Conservation (phyloP, 2,329 filamentous ascomycete species). For the Pestalotiopsis sp. region DNA sequence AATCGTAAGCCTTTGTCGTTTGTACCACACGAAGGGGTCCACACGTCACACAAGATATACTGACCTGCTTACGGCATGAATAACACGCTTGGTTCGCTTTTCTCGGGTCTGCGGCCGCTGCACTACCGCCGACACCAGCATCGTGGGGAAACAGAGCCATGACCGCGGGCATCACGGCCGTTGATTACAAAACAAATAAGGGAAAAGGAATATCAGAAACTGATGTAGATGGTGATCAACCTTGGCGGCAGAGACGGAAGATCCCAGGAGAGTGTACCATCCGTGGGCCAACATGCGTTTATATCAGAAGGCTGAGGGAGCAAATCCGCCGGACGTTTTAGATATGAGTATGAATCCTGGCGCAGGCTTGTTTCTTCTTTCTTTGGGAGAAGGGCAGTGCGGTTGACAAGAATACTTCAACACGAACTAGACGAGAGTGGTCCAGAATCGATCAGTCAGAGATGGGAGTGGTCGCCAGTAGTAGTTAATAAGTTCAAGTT, state of each 20-base stretch:
- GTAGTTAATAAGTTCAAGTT: background rate
- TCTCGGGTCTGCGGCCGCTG: slow-evolving; percentile 10
- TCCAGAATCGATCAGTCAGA: background rate
- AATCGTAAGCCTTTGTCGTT: background rate
- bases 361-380: background rate
- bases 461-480: background rate
- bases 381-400: background rate
- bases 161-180: background rate
- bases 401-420: background rate
- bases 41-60: slow-evolving; percentile 1
- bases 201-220: background rate
- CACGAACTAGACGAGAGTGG: background rate
- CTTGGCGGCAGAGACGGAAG: background rate
- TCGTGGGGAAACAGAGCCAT: slow-evolving; percentile 17
- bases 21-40: background rate
- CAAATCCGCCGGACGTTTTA: background rate
- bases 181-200: background rate
- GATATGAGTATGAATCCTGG: background rate
- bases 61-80: slow-evolving; percentile 35
- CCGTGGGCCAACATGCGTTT: background rate
- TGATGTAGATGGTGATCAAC: background rate
- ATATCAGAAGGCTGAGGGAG: background rate
- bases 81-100: slow-evolving; percentile 43
- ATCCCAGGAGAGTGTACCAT: background rate
- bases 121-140: slow-evolving; percentile 13